Base-by-base conservation (phyloP, 2,329 filamentous ascomycete species). In the Capronia coronata region DNA sequence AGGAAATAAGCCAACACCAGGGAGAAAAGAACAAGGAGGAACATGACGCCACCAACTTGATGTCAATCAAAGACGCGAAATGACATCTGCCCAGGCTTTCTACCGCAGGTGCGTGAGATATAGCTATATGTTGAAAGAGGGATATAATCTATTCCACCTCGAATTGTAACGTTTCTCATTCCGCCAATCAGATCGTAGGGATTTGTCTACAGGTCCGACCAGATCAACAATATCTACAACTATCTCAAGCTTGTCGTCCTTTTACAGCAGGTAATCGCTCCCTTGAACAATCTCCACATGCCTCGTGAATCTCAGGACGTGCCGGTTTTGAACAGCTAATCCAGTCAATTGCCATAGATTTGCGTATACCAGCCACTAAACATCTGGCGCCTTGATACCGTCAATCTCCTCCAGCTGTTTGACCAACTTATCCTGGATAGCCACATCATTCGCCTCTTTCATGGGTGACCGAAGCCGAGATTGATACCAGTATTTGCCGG, bases 401-500 rank as follows among this genome's bases (percentile, higher is more conserved):
- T 53, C 55, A 45, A 68, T 59, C 14, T 61, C 55, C 29, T 62
- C 64, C 48, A 70, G 52, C 11, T 62, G 55, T 45, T 66, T 61
- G 48, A 78, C 49, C 27, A 78, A 58, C 54, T 61, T 62, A 10
- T 76, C 70, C 59, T 78, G 76, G 38, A 64, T 62, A 46, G 54
- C 58, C 30, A 65, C 65, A 46, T 75, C 69, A 16, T 66, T 59
- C 11, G 63, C 67, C 29, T 55, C 68, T 46, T 52, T 60, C 45
- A 57, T 58, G 45, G 54, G 61, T 22, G 51, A 61, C 6, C 46
- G 43, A 56, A 64, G 60, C 46, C 60, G 61, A 11, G 62, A 63
- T 10, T 64, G 61, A 32, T 64, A 64, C 41, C 69, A 76, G 48
- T 72, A 73, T 40, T 66, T 64, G 0, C 71, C 71, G 1, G 58